These are phyloP conservation scores for Leishmania major DNA, from an alignment of 208 protist species.

Conservation along the genomic window DNA sequence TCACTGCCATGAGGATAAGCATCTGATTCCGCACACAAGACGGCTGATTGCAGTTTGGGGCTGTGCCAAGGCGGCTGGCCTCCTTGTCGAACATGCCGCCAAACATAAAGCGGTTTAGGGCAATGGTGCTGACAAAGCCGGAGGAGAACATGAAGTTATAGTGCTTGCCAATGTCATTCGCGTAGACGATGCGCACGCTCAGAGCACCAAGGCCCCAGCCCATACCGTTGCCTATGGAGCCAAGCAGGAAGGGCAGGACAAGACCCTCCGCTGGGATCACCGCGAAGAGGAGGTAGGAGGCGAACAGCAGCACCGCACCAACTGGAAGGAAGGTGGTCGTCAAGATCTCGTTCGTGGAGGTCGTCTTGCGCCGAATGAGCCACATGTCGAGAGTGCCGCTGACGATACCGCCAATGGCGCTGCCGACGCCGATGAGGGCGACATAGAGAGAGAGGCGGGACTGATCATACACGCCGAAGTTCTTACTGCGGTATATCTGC, in stretches of 20 bases:
- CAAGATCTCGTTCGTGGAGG: conserved; percentile 35
- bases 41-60: conserved; percentile 47
- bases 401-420: conserved; percentile 63
- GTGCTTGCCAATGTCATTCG: conserved; percentile 77
- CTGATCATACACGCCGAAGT: conserved; percentile 43
- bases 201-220: conserved; percentile 65
- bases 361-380: conserved; percentile 33
- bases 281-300: conserved; percentile 64
- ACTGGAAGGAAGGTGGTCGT: conserved; percentile 63
- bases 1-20: conserved; percentile 77
- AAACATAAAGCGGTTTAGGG: conserved; percentile 82
- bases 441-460: conserved; percentile 56
- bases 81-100: conserved; percentile 75
- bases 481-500: conserved; percentile 73
- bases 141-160: conserved; percentile 85
- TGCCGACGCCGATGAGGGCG: conserved; percentile 69
- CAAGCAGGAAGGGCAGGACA: conserved; percentile 67
- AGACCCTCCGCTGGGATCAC: conserved; percentile 50
- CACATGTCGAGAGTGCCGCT: conserved; percentile 65
- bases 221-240: conserved; percentile 62
- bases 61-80: conserved; percentile 26
- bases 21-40: conserved; percentile 67
- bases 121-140: conserved; percentile 68
- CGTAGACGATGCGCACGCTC: conserved; percentile 66
- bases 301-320: conserved; percentile 32